Base-by-base conservation (phyloP, 768 basidiomycete genomes). In the Agrocybe pediades region DNA sequence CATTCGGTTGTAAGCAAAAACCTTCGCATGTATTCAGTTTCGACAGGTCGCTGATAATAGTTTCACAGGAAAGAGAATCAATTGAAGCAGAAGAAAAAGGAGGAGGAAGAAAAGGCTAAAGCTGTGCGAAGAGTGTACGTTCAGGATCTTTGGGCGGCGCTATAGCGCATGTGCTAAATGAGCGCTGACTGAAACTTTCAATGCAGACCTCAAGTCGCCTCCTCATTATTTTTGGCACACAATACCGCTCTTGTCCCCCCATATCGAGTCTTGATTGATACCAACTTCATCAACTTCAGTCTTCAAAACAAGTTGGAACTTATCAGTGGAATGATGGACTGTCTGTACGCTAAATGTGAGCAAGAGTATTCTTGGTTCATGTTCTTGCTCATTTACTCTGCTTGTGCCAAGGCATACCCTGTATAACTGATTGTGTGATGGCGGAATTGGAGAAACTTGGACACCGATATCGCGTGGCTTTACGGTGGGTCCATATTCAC, bases 261-360 rank as follows among this genome's bases (percentile, higher is more conserved):
- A 2, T 99, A 98, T 68, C 86, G 96, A 17, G 92, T 99, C 23
- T 84, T 99, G 33, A 93, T 99, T 55, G 97, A 99, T 71, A 99
- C 97, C 67, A 99, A 99, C 69, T 98, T 99, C 62, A 99, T 99
- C 80, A 98, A 98, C 68, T 96, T 98, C 69, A 92, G 89, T 60
- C 80, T 99, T 45, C 97, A 99, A 75, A 99, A 98, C 72, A 97
- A 98, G 70, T 75, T 99, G 59, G 97, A 99, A 69, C 81, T 98
- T 50, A 79, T 98, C 19, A 86, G 88, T 63, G 95, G 92, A n/a
- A 98, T 99, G 97, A 98, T 99, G 97, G 97, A 99, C 66, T 96
- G 94, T 65, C 77, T 98, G 15, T 97, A 92, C 71, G 97, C 97
- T 11, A 98, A 99, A 76, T 98, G 96, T 96, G 60, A 41, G 70